Evolutionary conservation across 257 asterid genomes (phyloP).

Genomic region (Coffea eugenioides): DNA sequence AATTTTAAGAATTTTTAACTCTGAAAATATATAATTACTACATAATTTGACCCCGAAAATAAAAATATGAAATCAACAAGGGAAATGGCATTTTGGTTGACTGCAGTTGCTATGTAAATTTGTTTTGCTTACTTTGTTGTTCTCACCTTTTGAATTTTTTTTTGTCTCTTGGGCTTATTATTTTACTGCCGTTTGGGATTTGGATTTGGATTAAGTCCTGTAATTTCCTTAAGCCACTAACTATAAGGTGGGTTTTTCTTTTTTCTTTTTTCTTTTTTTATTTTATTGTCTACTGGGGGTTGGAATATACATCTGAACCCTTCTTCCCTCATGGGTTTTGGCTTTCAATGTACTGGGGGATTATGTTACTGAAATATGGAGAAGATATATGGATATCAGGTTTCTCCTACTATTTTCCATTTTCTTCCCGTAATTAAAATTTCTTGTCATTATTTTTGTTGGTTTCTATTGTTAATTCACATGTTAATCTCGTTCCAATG

Average conservation of each 20-base stretch:
- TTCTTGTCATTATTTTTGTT: not conserved
- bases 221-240: conserved; percentile 20
- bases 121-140: not conserved
- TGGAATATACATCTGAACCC: conserved; percentile 5
- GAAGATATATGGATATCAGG: conserved; percentile 6
- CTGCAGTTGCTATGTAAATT: conserved; percentile 18
- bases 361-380: conserved; percentile 17
- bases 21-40: not conserved
- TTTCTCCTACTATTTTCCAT: not conserved
- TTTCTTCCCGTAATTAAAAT: not conserved
- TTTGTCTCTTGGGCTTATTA: not conserved
- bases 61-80: not conserved
- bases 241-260: conserved; percentile 9
- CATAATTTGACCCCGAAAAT: not conserved
- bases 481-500: not conserved
- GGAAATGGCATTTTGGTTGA: conserved; percentile 6
- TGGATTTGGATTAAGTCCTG: not conserved
- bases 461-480: not conserved
- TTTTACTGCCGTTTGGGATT: not conserved
- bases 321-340: conserved; percentile 8
- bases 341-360: conserved; percentile 15
- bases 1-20: conserved; percentile 24
- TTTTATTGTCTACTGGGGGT: no score
- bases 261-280: not conserved
- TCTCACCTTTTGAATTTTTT: not conserved